These are phyloP conservation scores for Pharus latifolius DNA, from an alignment of 176 grass and related monocot genomes.

Conservation along the genomic window DNA sequence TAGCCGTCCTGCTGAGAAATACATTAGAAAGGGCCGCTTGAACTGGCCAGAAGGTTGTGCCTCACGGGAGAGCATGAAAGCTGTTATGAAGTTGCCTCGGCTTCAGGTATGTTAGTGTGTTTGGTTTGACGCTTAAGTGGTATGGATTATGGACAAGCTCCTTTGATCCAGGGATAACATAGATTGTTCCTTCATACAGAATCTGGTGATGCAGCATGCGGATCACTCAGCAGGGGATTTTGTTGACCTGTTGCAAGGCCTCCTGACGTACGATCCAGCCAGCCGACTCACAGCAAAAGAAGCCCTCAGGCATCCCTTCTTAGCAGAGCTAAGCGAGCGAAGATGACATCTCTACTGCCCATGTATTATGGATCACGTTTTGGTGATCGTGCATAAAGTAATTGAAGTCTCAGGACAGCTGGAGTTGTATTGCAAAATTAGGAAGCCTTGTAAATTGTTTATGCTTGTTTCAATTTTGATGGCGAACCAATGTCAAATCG, in stretches of 20 bases:
- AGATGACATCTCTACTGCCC: not conserved
- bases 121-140: not conserved
- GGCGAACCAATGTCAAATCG: too few relatives aligned
- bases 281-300: conserved; percentile 21
- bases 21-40: conserved; percentile 29
- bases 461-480: too few relatives aligned
- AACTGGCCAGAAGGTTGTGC: conserved; percentile 44
- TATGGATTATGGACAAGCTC: not conserved
- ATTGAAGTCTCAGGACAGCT: too few relatives aligned
- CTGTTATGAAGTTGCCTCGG: conserved; percentile 23
- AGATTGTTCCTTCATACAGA: too few relatives aligned
- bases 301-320: conserved; percentile 36
- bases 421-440: too few relatives aligned
- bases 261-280: conserved; percentile 33
- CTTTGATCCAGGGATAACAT: too few relatives aligned
- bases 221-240: conserved; percentile 30
- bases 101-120: conserved; percentile 27
- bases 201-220: conserved; percentile 35
- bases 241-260: conserved; percentile 34
- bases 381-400: too few relatives aligned
- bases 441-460: too few relatives aligned
- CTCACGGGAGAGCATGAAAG: conserved; percentile 36
- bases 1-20: conserved; percentile 30
- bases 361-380: too few relatives aligned
- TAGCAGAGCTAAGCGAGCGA: not conserved